Evolutionary conservation across 2,329 filamentous ascomycete species (phyloP).

Genomic region (Xenoacremonium recifei): DNA sequence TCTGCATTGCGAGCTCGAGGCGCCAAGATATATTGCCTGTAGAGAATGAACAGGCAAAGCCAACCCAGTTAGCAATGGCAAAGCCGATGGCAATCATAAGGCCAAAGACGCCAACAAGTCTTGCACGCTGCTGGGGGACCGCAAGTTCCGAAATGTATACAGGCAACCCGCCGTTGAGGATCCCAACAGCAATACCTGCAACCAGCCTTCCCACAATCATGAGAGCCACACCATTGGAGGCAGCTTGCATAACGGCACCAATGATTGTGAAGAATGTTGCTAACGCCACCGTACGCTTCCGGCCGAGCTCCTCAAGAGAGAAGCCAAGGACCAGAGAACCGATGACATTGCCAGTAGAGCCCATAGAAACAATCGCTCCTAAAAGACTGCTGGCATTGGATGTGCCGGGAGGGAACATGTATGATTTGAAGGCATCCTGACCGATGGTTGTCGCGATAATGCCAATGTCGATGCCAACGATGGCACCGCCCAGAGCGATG

Average conservation of each 20-base stretch:
- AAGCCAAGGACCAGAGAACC: not conserved
- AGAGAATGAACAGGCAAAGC: conserved; percentile 29
- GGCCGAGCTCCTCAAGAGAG: not conserved
- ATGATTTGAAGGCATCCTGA: not conserved
- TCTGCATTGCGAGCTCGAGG: conserved; percentile 33
- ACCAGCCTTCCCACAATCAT: conserved; percentile 39
- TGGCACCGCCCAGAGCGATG: not conserved
- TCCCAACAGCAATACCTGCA: conserved; percentile 41
- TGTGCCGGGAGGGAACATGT: not conserved
- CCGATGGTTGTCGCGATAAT: not conserved
- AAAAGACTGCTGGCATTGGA: not conserved
- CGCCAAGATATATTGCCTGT: conserved; percentile 31
- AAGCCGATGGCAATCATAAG: conserved; percentile 19
- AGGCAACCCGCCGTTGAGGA: conserved; percentile 26
- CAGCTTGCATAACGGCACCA: conserved; percentile 41
- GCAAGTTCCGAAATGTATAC: conserved; percentile 41
- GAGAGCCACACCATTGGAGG: conserved; percentile 36
- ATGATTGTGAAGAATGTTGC: conserved; percentile 19
- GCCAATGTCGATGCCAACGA: not conserved
- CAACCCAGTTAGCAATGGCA: conserved; percentile 17
- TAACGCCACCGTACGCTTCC: not conserved
- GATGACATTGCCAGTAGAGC: not conserved
- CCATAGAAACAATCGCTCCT: not conserved
- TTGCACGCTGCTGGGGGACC: conserved; percentile 41
- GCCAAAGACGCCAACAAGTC: conserved; percentile 39